phyloP scores from a whole-genome alignment of 2,329 filamentous ascomycete species.

The Calonectria naviculata region DNA sequence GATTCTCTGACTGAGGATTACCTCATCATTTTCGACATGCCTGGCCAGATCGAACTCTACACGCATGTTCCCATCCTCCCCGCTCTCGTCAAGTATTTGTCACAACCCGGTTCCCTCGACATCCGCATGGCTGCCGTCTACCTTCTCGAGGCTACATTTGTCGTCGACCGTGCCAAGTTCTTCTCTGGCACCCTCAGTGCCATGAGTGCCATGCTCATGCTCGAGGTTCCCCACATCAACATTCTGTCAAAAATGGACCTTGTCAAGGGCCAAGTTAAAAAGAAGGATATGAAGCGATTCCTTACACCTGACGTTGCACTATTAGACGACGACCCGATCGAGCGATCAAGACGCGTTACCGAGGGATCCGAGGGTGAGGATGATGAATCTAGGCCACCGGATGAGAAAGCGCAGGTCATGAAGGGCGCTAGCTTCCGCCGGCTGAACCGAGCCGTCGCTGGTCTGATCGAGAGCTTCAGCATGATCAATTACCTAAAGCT shows the following conservation, averaged over 20 bases:
- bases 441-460: constrained; percentile 88
- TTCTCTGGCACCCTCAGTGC: constrained; percentile 95
- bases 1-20: constrained; percentile 93
- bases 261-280: constrained; percentile 87
- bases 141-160: constrained; percentile 94
- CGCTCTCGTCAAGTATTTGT: constrained; percentile 83
- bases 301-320: constrained; percentile 86
- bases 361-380: constrained; percentile 56
- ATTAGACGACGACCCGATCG: constrained; percentile 81
- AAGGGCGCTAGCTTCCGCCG: constrained; percentile 83
- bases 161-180: constrained; percentile 96
- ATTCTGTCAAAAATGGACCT: constrained; percentile 98
- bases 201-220: constrained; percentile 99
- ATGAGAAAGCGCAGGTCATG: constrained; percentile 78
- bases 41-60: constrained; percentile 98
- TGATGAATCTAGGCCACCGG: constrained; percentile 68
- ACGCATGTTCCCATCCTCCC: constrained; percentile 96
- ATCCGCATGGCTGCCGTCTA: constrained; percentile 94
- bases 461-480: constrained; percentile 95
- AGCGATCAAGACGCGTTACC: constrained; percentile 53
- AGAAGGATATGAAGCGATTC: constrained; percentile 90
- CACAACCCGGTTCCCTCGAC: constrained; percentile 82
- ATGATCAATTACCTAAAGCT: constrained; percentile 97
- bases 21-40: constrained; percentile 98
- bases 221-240: constrained; percentile 97